A percentile compares a stretch with the other conserved stretches of the same genome.
Conservation (phyloP, 1,284 basidiomycete species). For the Inonotus obliquus region DNA sequence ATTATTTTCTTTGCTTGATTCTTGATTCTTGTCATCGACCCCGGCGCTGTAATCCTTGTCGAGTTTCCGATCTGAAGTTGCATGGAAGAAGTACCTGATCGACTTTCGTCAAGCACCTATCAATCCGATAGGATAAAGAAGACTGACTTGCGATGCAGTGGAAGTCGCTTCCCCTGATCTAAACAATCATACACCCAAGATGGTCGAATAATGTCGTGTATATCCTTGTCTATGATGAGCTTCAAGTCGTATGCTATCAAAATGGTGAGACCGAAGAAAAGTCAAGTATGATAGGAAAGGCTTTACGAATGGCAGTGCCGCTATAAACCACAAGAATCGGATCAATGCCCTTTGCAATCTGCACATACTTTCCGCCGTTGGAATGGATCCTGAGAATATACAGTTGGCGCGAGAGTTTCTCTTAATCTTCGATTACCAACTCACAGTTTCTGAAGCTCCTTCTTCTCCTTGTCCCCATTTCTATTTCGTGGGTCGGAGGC, state of each 20-base stretch:
- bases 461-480: constrained; percentile 64
- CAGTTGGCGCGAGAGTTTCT: not conserved
- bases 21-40: constrained; percentile 25
- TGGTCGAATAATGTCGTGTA: constrained; percentile 70
- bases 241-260: constrained; percentile 60
- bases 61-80: constrained; percentile 37
- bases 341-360: constrained; percentile 46
- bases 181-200: constrained; percentile 82
- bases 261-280: not conserved
- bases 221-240: constrained; percentile 57
- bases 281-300: not conserved
- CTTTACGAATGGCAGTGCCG: constrained; percentile 52
- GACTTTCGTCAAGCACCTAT: not conserved
- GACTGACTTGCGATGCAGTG: constrained; percentile 62
- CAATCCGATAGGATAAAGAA: not conserved
- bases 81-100: constrained; percentile 70
- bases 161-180: constrained; percentile 45
- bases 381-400: constrained; percentile 54
- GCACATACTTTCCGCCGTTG: constrained; percentile 72
- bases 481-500: constrained; percentile 70
- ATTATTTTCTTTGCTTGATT: constrained; percentile 18
- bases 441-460: constrained; percentile 58
- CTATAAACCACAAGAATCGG: constrained; percentile 61
- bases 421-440: constrained; percentile 21
- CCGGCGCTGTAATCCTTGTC: constrained; percentile 25